A percentile compares a stretch with the other conserved stretches of the same genome.
Evolutionary conservation across 306 rosid genomes (phyloP).

Genomic region (Prunus salicina): DNA sequence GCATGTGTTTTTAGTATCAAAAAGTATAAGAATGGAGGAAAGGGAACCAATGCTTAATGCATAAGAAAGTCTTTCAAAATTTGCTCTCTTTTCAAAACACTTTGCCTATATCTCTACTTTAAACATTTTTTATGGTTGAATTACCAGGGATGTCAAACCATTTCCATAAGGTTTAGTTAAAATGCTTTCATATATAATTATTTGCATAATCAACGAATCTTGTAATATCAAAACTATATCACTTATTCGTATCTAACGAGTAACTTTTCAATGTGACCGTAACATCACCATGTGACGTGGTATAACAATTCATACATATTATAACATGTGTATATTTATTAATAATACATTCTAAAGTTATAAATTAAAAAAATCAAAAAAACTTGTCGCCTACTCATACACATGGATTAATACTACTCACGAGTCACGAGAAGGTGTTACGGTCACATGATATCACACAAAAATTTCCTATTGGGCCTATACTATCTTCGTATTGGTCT

Average conservation of each 20-base stretch:
- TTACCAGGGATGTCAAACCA: neutral
- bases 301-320: neutral
- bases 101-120: neutral
- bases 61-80: slow-evolving; percentile 51
- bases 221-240: too few species aligned
- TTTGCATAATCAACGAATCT: neutral
- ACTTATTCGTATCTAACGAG: too few species aligned
- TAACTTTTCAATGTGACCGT: too few species aligned
- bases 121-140: neutral
- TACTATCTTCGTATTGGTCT: neutral
- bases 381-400: too few species aligned
- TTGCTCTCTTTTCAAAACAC: neutral
- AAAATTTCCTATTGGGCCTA: too few species aligned
- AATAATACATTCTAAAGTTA: too few species aligned
- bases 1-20: slow-evolving; percentile 18
- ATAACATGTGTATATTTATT: too few species aligned
- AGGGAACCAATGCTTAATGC: slow-evolving; percentile 53
- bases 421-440: too few species aligned
- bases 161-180: neutral
- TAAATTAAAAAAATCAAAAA: too few species aligned
- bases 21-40: slow-evolving; percentile 24
- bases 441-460: too few species aligned
- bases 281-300: too few species aligned
- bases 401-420: too few species aligned
- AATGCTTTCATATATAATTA: neutral